phyloP scores from a whole-genome alignment of 2,329 filamentous ascomycete genomes.

The Ophiocordyceps camponoti-rufipedis region DNA sequence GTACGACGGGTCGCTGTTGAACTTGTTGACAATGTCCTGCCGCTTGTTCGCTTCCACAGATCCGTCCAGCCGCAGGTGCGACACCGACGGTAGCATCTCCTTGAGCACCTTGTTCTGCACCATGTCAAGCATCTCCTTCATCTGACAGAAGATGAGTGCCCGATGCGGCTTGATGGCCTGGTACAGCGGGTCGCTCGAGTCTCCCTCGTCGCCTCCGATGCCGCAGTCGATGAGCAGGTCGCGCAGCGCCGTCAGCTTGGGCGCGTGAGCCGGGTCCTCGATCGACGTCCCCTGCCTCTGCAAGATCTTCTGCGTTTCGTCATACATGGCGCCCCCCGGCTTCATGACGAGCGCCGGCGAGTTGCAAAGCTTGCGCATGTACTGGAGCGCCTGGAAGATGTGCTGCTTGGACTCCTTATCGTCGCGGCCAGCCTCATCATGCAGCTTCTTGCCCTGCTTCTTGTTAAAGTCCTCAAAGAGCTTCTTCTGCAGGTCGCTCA shows the following conservation, averaged over 20 bases:
- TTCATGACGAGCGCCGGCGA: slow-evolving; percentile 94
- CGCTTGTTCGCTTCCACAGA: slow-evolving; percentile 82
- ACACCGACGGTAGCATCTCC: slow-evolving; percentile 78
- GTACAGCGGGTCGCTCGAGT: slow-evolving; percentile 39
- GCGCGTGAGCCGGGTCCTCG: slow-evolving; percentile 73
- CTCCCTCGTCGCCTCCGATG: slow-evolving; percentile 61
- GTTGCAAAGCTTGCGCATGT: slow-evolving; percentile 99
- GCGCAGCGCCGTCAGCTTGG: slow-evolving; percentile 76
- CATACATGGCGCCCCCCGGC: slow-evolving; percentile 77
- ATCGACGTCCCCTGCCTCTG: slow-evolving; percentile 63
- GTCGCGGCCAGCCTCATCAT: slow-evolving; percentile 62
- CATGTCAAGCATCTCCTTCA: slow-evolving; percentile 99
- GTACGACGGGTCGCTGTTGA: slow-evolving; percentile 94
- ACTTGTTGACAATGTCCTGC: slow-evolving; percentile 96
- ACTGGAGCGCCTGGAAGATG: slow-evolving; percentile 97
- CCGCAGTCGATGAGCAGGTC: slow-evolving; percentile 97
- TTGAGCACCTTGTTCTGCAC: slow-evolving; percentile 87
- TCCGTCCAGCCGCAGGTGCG: slow-evolving; percentile 86
- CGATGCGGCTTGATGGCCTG: slow-evolving; percentile 90
- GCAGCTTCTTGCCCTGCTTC: slow-evolving; percentile 78
- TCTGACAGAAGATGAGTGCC: slow-evolving; percentile 93
- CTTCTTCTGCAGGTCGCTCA: slow-evolving; percentile 84
- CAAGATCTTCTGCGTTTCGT: slow-evolving; percentile 67
- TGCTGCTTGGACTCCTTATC: slow-evolving; percentile 94
- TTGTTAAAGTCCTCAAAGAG: slow-evolving; percentile 93